A percentile compares a stretch with the other conserved stretches of the same genome.
phyloP scores from a whole-genome alignment of 2,329 filamentous ascomycete genomes.

The Fusarium kyushuense region DNA sequence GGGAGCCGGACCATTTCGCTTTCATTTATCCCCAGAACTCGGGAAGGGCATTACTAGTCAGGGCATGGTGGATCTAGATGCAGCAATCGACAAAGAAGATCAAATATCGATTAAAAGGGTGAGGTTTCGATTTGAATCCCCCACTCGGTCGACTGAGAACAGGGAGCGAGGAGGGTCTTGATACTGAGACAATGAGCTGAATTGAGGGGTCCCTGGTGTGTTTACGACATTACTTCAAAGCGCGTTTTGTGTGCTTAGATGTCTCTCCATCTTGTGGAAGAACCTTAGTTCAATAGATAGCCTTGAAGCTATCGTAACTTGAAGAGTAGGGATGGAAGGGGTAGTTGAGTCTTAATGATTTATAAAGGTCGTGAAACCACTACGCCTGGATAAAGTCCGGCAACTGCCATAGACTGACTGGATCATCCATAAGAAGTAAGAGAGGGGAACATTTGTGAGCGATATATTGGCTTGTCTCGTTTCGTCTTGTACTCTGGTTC shows the following conservation, averaged over 20 bases:
- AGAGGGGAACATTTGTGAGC: neutral
- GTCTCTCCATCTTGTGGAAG: conserved; percentile 6
- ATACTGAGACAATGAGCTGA: conserved; percentile 32
- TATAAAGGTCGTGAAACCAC: neutral
- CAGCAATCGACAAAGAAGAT: neutral
- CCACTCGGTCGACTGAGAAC: conserved; percentile 14
- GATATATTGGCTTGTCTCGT: conserved; percentile 15
- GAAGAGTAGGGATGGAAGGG: conserved; percentile 10
- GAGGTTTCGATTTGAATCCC: neutral
- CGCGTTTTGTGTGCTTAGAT: conserved; percentile 29
- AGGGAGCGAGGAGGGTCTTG: conserved; percentile 32
- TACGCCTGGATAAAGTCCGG: conserved; percentile 13
- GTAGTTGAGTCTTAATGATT: neutral
- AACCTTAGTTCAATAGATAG: neutral
- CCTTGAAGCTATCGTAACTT: conserved; percentile 4
- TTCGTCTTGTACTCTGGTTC: conserved; percentile 4
- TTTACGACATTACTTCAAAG: neutral
- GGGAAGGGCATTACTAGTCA: conserved; percentile 19
- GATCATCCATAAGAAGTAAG: neutral
- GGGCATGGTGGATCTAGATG: conserved; percentile 9
- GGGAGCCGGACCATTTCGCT: neutral
- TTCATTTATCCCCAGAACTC: neutral
- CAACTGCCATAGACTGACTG: neutral
- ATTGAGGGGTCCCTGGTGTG: conserved; percentile 13
- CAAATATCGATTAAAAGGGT: conserved; percentile 7